phyloP scores from a whole-genome alignment of 2,329 filamentous ascomycete genomes.

The Alternaria sp. region DNA sequence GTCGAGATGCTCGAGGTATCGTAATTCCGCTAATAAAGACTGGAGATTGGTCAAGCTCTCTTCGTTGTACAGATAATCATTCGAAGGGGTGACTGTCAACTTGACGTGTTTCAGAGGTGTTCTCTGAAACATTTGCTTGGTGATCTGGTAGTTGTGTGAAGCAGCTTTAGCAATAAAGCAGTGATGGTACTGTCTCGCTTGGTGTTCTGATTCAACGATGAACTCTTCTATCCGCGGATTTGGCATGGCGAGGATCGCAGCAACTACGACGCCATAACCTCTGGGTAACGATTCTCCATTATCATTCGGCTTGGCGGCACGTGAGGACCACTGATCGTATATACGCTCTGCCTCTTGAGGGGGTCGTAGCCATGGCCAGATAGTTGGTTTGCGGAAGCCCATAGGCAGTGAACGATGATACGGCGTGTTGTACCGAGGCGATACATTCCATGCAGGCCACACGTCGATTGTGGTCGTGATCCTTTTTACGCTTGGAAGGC shows the following conservation, averaged over 20 bases:
- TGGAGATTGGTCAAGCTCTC: constrained; percentile 1
- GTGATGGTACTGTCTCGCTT: constrained; percentile 8
- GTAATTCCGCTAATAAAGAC: constrained; percentile 1
- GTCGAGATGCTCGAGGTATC: constrained; percentile 19
- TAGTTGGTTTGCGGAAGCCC: constrained; percentile 51
- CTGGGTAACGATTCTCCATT: constrained; percentile 18
- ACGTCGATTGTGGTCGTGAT: constrained; percentile 52
- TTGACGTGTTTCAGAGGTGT: constrained; percentile 14
- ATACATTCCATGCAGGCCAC: constrained; percentile 45
- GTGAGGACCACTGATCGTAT: neutral
- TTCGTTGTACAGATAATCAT: neutral
- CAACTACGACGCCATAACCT: constrained; percentile 39
- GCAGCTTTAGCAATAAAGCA: constrained; percentile 2
- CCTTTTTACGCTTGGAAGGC: constrained; percentile 46
- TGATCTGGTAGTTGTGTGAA: constrained; percentile 12
- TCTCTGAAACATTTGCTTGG: constrained; percentile 9
- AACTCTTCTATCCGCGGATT: constrained; percentile 45
- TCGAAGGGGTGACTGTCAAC: constrained; percentile 7
- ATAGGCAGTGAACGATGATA: constrained; percentile 51
- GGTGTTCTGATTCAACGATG: constrained; percentile 36
- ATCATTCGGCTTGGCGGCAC: neutral
- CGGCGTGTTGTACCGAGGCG: constrained; percentile 52
- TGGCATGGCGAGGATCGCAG: constrained; percentile 30
- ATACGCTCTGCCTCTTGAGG: neutral
- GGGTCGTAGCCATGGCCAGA: constrained; percentile 26